Evolutionary conservation across 1,284 basidiomycete genomes (phyloP).

Genomic region (Fomes fomentarius): DNA sequence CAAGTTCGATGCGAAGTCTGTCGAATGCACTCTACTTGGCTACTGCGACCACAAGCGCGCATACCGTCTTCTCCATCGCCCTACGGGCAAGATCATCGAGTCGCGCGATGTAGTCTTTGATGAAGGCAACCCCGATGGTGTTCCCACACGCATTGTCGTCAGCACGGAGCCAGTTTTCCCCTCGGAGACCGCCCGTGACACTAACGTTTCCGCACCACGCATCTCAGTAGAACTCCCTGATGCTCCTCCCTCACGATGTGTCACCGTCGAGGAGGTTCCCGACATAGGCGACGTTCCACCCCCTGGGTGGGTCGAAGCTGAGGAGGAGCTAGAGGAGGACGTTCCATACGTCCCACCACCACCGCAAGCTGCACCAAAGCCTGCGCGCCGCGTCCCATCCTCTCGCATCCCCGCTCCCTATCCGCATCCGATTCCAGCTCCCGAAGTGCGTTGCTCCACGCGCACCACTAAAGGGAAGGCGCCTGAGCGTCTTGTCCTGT

Average conservation of each 20-base stretch:
- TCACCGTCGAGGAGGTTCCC: conserved; percentile 4
- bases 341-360: too few species aligned
- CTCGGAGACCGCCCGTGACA: not conserved
- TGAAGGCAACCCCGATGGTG: conserved; percentile 5
- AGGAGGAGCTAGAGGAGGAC: too few species aligned
- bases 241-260: not conserved
- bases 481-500: too few species aligned
- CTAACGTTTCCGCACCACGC: not conserved
- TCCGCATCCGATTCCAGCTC: too few species aligned
- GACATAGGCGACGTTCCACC: not conserved
- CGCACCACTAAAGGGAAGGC: too few species aligned
- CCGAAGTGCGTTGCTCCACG: too few species aligned
- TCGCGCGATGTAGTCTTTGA: not conserved
- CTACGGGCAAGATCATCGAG: conserved; percentile 4
- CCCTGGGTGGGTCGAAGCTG: too few species aligned
- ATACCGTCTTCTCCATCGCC: conserved; percentile 25
- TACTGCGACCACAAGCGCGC: conserved; percentile 27
- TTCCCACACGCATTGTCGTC: not conserved
- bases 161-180: not conserved
- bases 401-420: too few species aligned
- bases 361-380: not conserved
- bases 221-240: too few species aligned
- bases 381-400: not conserved
- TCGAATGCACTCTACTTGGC: conserved; percentile 32
- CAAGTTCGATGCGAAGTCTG: conserved; percentile 25